Evolutionary conservation across 163 green algal genomes (phyloP), one percentile per base, ranked within the genome.

Genomic region (Chlamydomonas reinhardtii): DNA sequence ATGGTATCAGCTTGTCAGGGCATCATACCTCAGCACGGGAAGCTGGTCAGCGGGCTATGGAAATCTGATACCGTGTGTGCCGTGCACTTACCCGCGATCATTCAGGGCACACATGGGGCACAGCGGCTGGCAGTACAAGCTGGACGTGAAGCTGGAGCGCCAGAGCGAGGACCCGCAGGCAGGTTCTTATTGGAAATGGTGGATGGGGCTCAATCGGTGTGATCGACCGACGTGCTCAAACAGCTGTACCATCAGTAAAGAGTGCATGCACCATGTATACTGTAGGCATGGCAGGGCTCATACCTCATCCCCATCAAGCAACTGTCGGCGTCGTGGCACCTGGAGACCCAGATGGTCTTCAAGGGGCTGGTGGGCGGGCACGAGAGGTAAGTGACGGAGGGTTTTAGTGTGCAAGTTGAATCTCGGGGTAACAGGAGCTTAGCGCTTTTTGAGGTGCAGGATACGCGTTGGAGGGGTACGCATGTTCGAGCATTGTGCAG

Each of bases 271-370:
- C 56, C 14, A 27, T 14, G 52, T 19, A 82, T 19, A 74, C 25
- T 12, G 77, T 75, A 64, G 75, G 82, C 61, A 32, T 81, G 83
- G 84, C 66, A 76, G 70, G 84, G 84, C 56, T 70, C 69, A 19
- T 89, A 89, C 84, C 17, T 52, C 5, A 52, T 89, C 19, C 84
- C 84, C 39, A 27, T 39, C 2, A 48, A 37, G 2, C 64, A 56
- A 2, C 82, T 93, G 20, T 29, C 75, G 22, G 83, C 81, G n/a
- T 68, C 84, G 9, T 73, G 34, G 34, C 90, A 92, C 27, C 62
- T 80, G 35, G 88, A 93, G 68, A 61, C 90, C 61, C 90, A 93
- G 77, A 65, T 93, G 72, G 90, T 89, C 34, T 93, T 93, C 84
- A 88, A 88, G 75, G 90, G 84, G 22, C 20, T 66, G 32, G 62